Percentiles rank a stretch among this genome's conserved stretches.
phyloP scores from a whole-genome alignment of 441 rosid genomes.

The Raphanus hybrid region DNA sequence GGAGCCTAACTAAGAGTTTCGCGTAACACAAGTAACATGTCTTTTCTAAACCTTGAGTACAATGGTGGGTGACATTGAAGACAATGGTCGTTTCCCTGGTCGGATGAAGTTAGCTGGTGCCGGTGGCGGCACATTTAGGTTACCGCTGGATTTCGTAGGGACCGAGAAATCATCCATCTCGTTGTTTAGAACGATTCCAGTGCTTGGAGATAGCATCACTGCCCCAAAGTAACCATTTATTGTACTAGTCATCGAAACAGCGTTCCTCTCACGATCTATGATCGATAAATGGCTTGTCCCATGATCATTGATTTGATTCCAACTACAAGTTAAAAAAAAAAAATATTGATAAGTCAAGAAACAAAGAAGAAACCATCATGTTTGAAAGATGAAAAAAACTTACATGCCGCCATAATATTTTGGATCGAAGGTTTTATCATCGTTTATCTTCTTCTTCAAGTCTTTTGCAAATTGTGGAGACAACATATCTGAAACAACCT shows the following conservation, averaged over 20 bases:
- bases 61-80: slow-evolving; percentile 70
- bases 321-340: slow-evolving; percentile 38
- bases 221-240: slow-evolving; percentile 62
- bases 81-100: slow-evolving; percentile 65
- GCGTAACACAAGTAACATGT: slow-evolving; percentile 17
- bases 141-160: slow-evolving; percentile 33
- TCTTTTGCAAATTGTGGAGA: slow-evolving; percentile 54
- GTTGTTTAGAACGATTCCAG: slow-evolving; percentile 63
- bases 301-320: slow-evolving; percentile 62
- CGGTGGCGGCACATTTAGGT: slow-evolving; percentile 43
- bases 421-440: slow-evolving; percentile 54
- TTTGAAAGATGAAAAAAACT: not conserved
- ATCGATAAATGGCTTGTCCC: slow-evolving; percentile 67
- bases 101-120: slow-evolving; percentile 59
- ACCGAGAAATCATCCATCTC: slow-evolving; percentile 75
- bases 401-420: slow-evolving; percentile 59
- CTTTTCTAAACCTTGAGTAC: slow-evolving; percentile 45
- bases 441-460: slow-evolving; percentile 51
- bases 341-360: slow-evolving; percentile 8
- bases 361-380: not conserved
- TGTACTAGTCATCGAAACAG: slow-evolving; percentile 63
- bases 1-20: not conserved
- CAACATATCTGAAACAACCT: slow-evolving; percentile 56
- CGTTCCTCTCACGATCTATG: slow-evolving; percentile 55
- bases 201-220: slow-evolving; percentile 52